Conservation (phyloP, 495 filamentous ascomycete genomes). For the Emericellopsis terricola region DNA sequence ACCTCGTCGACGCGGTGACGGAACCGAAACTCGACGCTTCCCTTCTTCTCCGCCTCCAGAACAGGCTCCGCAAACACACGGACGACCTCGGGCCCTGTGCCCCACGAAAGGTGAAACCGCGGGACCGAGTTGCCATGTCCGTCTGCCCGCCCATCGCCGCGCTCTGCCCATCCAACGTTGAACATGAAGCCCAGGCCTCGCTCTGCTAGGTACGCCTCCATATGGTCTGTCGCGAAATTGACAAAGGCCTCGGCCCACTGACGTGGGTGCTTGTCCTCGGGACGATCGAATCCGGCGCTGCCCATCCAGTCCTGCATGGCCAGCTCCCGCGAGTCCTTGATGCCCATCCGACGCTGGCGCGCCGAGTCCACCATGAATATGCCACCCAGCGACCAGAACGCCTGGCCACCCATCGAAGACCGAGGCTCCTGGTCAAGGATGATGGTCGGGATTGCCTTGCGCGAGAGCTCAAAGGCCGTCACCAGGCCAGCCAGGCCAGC, state of each 20-base stretch:
- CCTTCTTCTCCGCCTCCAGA: constrained; percentile 21
- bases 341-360: constrained; percentile 29
- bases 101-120: constrained; percentile 32
- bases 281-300: constrained; percentile 29
- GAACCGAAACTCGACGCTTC: constrained; percentile 28
- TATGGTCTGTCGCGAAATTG: constrained; percentile 27
- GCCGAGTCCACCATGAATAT: constrained; percentile 31
- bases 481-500: constrained; percentile 33
- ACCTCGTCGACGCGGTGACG: constrained; percentile 30
- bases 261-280: constrained; percentile 30
- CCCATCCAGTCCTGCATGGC: constrained; percentile 32
- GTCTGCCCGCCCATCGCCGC: constrained; percentile 25
- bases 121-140: constrained; percentile 35
- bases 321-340: constrained; percentile 26
- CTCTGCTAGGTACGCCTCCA: constrained; percentile 29
- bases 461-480: constrained; percentile 29
- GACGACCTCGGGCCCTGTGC: constrained; percentile 32
- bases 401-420: constrained; percentile 29
- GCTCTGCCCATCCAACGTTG: constrained; percentile 32
- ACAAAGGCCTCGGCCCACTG: constrained; percentile 35
- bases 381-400: constrained; percentile 36
- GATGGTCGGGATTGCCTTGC: constrained; percentile 16
- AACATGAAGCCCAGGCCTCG: constrained; percentile 22
- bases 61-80: constrained; percentile 30
- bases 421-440: constrained; percentile 32